A percentile compares a stretch with the other conserved stretches of the same genome.
Evolutionary conservation across 208 protist genomes (phyloP).

Genomic region (Strigomonas culicis): DNA sequence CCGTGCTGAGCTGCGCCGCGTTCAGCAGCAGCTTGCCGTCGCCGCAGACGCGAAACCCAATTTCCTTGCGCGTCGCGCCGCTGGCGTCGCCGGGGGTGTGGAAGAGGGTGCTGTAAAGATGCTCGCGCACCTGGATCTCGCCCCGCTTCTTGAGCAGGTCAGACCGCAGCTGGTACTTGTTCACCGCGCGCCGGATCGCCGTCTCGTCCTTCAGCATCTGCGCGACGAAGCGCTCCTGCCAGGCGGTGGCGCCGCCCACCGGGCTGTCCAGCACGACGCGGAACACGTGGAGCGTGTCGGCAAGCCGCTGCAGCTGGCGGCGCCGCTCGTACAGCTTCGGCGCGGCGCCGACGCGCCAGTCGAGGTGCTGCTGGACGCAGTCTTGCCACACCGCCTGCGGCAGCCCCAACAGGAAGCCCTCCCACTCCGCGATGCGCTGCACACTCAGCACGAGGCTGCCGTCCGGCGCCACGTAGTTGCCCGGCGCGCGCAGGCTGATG

Average conservation of each 20-base stretch:
- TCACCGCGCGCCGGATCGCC: slow-evolving; percentile 53
- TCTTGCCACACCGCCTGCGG: slow-evolving; percentile 65
- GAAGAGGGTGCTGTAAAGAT: slow-evolving; percentile 34
- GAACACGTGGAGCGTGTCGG: slow-evolving; percentile 70
- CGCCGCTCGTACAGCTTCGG: slow-evolving; percentile 65
- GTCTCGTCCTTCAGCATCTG: slow-evolving; percentile 63
- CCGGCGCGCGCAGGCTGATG: slow-evolving; percentile 38
- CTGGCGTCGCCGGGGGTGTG: background rate
- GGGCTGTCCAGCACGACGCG: slow-evolving; percentile 48
- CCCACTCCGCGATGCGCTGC: slow-evolving; percentile 59
- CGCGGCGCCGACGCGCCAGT: slow-evolving; percentile 65
- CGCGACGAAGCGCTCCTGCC: slow-evolving; percentile 63
- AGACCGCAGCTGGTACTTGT: slow-evolving; percentile 77
- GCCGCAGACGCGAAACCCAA: slow-evolving; percentile 66
- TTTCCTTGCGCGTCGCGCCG: slow-evolving; percentile 37
- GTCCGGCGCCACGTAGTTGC: slow-evolving; percentile 71
- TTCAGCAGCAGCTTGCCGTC: slow-evolving; percentile 70
- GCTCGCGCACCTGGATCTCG: slow-evolving; percentile 47
- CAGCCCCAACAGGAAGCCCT: slow-evolving; percentile 69
- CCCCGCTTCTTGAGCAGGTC: slow-evolving; percentile 66
- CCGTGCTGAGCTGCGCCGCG: slow-evolving; percentile 58
- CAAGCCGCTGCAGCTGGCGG: slow-evolving; percentile 50
- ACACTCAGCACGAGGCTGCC: slow-evolving; percentile 73
- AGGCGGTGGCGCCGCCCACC: slow-evolving; percentile 41
- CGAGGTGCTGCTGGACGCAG: slow-evolving; percentile 62